Base-by-base conservation (phyloP, 225 moss, liverwort and hornwort species). In the Rhytidiadelphus loreus region DNA sequence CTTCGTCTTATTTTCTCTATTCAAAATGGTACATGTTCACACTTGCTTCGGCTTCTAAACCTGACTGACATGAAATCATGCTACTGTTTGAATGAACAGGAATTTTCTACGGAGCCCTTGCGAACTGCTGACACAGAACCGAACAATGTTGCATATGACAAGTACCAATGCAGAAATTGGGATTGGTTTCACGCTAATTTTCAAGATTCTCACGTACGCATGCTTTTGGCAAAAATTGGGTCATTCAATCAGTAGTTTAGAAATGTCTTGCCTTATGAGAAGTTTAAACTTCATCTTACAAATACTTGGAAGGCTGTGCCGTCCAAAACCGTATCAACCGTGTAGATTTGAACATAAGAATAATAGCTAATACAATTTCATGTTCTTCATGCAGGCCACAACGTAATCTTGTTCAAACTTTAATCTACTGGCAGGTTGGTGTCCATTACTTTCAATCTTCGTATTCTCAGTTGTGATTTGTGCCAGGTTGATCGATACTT, bases 361-460 rank as follows among this genome's bases (percentile, higher is more conserved):
- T 50, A 41, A 57, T 22, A 72, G 18, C 90, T 92, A 79, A 91
- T 78, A 61, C 10, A 58, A 77, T 88, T 50, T 89, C 71, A 64
- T 89, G 87, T 70, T 76, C 30, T 77, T 59, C 57, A 43, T 92
- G 91, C 97, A 98, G 98, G 79, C 96, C 96, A 19, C 97, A 97
- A 90, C 92, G 98, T 65, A 99, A 96, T 91, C 62, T 99, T 88
- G 92, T 97, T 73, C 98, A 95, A 90, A 89, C 90, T 53, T 80
- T 99, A 92, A 93, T 99, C 82, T 99, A 96, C 85, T 99, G 97
- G 98, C 98, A 98, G 97, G 98, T 97, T 86, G 81, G 90, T 82
- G 63, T 80, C 69, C 44, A 62, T 50, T 78, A 43, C 89, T 92
- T 84, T 74, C 28, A 43, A 81, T 52, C 44, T 61, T 82, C 9